Percentiles rank a stretch among this genome's conserved stretches.
Evolutionary conservation across 1,139 yeast species (phyloP).

Genomic region (Arxiozyma slooffiae): DNA sequence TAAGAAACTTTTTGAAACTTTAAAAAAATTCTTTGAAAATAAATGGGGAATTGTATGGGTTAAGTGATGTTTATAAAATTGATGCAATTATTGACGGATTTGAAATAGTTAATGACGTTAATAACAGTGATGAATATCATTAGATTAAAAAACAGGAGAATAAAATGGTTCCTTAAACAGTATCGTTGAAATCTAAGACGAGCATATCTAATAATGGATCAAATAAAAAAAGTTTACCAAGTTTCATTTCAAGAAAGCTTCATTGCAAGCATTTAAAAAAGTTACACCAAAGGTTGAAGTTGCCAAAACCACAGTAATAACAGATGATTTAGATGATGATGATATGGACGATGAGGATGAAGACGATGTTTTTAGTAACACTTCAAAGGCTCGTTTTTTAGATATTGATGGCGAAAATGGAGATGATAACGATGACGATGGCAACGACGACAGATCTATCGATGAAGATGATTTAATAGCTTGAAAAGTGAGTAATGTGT

Average conservation of each 20-base stretch:
- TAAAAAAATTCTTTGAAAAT: constrained; percentile 18
- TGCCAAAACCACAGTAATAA: constrained; percentile 14
- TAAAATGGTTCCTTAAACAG: constrained; percentile 1
- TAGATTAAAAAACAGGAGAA: constrained; percentile 20
- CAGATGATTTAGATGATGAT: constrained; percentile 8
- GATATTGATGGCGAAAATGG: constrained; percentile 42
- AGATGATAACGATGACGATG: constrained; percentile 38
- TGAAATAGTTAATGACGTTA: constrained; percentile 13
- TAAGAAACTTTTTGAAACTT: constrained; percentile 19
- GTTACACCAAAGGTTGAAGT: constrained; percentile 4
- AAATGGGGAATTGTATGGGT: constrained; percentile 24
- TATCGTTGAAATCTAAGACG: constrained; percentile 5
- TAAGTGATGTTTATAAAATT: constrained; percentile 24
- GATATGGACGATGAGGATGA: constrained; percentile 19
- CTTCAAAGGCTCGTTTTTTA: constrained; percentile 41
- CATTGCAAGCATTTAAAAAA: constrained; percentile 8
- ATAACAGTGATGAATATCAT: constrained; percentile 12
- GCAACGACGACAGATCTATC: no score
- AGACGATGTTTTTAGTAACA: constrained; percentile 16
- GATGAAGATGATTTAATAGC: constrained; percentile 41
- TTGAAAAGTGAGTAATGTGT: constrained; percentile 31
- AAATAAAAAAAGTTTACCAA: constrained; percentile 11
- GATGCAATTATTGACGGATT: constrained; percentile 29
- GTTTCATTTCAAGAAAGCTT: constrained; percentile 8
- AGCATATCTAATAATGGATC: constrained; percentile 3